Evolutionary conservation across 345 rosid species (phyloP).

Genomic region (Rhodamnia argentea): DNA sequence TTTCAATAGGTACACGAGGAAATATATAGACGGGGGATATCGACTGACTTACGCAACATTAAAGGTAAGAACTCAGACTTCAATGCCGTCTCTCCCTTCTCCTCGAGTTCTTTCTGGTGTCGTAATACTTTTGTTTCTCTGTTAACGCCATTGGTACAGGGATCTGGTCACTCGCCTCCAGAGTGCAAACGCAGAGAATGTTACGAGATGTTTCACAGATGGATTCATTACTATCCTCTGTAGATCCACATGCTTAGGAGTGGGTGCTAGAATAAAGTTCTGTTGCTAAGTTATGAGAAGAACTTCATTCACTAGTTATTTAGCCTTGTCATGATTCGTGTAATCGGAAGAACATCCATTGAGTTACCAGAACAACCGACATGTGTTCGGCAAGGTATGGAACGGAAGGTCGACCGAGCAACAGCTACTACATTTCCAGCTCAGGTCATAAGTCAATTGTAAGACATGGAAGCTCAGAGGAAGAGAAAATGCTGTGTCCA

Average conservation of each 20-base stretch:
- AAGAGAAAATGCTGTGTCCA: neutral
- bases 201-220: constrained; percentile 17
- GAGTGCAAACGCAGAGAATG: constrained; percentile 16
- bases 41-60: constrained; percentile 12
- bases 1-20: constrained; percentile 6
- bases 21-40: constrained; percentile 3
- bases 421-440: neutral
- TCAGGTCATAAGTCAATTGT: neutral
- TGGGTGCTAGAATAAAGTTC: neutral
- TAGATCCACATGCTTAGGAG: neutral
- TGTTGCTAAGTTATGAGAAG: neutral
- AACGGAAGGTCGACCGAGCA: neutral
- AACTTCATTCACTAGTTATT: neutral
- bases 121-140: too few species aligned
- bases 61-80: neutral
- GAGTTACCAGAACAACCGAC: neutral
- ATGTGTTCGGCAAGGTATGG: neutral
- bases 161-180: constrained; percentile 22
- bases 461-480: neutral
- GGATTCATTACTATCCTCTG: constrained; percentile 25
- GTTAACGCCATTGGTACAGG: neutral
- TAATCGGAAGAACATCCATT: neutral
- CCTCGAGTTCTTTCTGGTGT: neutral
- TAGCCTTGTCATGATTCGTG: neutral
- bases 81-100: neutral